Percentiles rank a stretch among this genome's conserved stretches.
Conservation (phyloP, 306 rosid genomes). For the Pueraria montana region DNA sequence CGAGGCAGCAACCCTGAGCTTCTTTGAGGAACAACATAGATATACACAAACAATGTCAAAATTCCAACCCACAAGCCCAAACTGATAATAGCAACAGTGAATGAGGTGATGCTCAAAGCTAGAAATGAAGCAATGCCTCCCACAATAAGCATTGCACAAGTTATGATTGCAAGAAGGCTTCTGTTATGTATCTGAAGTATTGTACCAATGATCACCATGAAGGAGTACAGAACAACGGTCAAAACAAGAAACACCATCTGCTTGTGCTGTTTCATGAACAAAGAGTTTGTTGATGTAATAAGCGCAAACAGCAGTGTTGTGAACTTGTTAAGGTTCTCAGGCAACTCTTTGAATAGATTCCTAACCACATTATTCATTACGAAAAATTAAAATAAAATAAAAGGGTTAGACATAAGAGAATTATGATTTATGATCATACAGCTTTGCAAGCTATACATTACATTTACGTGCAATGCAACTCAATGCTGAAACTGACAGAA, state of each 20-base stretch:
- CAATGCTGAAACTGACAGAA: too few relatives aligned
- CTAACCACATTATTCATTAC: background rate
- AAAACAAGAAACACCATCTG: background rate
- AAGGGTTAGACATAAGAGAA: too few relatives aligned
- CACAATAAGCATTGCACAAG: background rate
- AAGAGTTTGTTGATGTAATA: background rate
- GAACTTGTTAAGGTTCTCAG: background rate
- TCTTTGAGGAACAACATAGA: too few relatives aligned
- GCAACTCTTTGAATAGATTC: background rate
- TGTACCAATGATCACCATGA: background rate
- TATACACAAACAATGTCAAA: too few relatives aligned
- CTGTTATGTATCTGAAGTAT: background rate
- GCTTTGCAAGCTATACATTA: background rate
- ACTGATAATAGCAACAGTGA: background rate
- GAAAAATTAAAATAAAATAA: too few relatives aligned
- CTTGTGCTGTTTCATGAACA: background rate
- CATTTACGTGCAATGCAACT: too few relatives aligned
- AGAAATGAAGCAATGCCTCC: constrained; percentile 3
- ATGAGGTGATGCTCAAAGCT: constrained; percentile 2
- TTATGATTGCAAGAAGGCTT: background rate
- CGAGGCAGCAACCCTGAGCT: background rate
- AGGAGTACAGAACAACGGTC: background rate
- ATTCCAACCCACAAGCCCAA: background rate
- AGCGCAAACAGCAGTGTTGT: background rate
- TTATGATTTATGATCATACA: too few relatives aligned